These are phyloP conservation scores for Noccaea caerulescens DNA, from an alignment of 345 rosid species.

Conservation along the genomic window DNA sequence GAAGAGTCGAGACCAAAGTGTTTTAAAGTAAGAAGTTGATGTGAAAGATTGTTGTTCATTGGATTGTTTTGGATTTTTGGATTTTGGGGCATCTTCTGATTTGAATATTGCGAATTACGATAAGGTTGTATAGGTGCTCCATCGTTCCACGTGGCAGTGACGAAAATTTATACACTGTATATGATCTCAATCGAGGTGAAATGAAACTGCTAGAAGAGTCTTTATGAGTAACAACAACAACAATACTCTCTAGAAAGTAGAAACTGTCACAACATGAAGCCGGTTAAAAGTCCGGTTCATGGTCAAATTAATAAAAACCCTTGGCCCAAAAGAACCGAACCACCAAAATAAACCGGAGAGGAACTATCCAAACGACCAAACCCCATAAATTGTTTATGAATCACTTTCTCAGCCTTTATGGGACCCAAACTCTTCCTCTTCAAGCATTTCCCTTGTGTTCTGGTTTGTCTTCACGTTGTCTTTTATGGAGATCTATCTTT, in stretches of 20 bases:
- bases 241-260: conserved; percentile 16
- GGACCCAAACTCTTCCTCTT: conserved; percentile 10
- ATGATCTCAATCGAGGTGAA: background rate
- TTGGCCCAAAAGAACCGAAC: conserved; percentile 7
- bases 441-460: conserved; percentile 27
- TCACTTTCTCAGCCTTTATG: background rate
- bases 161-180: background rate
- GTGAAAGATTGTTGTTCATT: conserved; percentile 46
- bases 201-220: conserved; percentile 31
- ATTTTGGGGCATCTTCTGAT: conserved; percentile 50
- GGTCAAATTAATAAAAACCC: background rate
- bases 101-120: conserved; percentile 57
- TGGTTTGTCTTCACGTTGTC: conserved; percentile 37
- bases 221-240: no score
- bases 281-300: conserved; percentile 37
- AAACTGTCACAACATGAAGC: conserved; percentile 35
- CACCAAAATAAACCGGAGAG: conserved; percentile 5
- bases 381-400: conserved; percentile 7
- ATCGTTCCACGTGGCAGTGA: conserved; percentile 51
- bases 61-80: conserved; percentile 60
- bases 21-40: conserved; percentile 10
- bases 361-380: conserved; percentile 30
- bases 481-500: conserved; percentile 30
- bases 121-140: conserved; percentile 55
- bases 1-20: background rate